Base-by-base conservation (phyloP, 441 rosid genomes). In the Macaranga tanarius region DNA sequence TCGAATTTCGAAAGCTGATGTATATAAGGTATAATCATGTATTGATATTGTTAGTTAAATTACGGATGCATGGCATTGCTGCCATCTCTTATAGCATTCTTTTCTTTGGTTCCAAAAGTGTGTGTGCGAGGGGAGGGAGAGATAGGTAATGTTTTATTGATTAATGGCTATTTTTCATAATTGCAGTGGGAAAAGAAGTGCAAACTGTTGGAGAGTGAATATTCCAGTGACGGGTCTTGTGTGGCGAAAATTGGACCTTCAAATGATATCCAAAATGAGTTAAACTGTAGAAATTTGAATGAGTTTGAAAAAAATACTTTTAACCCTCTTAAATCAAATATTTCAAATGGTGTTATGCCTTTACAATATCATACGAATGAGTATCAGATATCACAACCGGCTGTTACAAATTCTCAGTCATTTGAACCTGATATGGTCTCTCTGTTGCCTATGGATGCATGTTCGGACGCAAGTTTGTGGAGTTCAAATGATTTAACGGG, bases 151-250 rank as follows among this genome's bases (percentile, higher is more conserved):
- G 25, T 10, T 28, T 52, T n/a, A 25, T 56, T 66, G 19, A 51
- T 28, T 50, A 20, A 15, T 64, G 15, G 13, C 55, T 6, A 19
- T 38, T 80, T 67, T 69, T 83, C 74, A 69, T 57, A 28, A 51
- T 67, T 87, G 81, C 81, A 93, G 97, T 93, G 99, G 98, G 81
- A 76, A 68, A 88, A 73, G 80, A 92, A 85, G 74, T 93, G 99
- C 55, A 65, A 82, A 65, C 72, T 82, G 1, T 69, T 90, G 84
- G 65, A 82, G 82, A 83, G 67, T 69, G 92, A 81, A 42, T 67
- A 84, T 40, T 50, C 81, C 48, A 66, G 70, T 48, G 81, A 77
- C 81, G 82, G 77, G 80, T 75, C 86, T 22, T 13, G 26, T 67
- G 81, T 80, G 72, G 72, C 72, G 77, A 78, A 67, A 65, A 69